Evolutionary conservation across 2,329 filamentous ascomycete genomes (phyloP).

Genomic region (Aquanectria penicillioides): DNA sequence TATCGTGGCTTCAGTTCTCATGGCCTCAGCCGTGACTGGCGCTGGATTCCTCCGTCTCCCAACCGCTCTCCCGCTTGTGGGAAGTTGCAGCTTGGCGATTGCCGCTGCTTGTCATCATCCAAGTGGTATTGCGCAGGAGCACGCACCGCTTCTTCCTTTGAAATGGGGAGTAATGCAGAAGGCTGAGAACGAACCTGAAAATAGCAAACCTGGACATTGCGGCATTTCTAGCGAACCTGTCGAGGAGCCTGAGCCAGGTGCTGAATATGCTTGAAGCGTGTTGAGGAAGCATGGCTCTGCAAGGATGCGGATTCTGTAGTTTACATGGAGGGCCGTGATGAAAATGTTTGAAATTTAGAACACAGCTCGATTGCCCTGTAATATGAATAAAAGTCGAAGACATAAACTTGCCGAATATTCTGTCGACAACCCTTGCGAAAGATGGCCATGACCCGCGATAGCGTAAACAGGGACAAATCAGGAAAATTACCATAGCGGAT

Average conservation of each 20-base stretch:
- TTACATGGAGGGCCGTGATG: no score
- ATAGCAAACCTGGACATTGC: neutral
- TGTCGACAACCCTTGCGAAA: no score
- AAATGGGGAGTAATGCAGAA: slow-evolving; percentile 15
- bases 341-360: no score
- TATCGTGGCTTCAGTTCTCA: neutral
- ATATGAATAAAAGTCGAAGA: no score
- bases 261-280: neutral
- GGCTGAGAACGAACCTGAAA: neutral
- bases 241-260: neutral
- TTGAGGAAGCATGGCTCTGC: no score
- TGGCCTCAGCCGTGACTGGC: neutral
- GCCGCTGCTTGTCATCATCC: slow-evolving; percentile 24
- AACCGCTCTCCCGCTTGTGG: slow-evolving; percentile 6
- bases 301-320: no score
- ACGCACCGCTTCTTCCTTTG: neutral
- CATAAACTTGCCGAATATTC: no score
- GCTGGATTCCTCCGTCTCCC: neutral
- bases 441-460: no score
- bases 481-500: no score
- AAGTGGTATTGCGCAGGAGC: neutral
- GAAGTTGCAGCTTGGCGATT: slow-evolving; percentile 23
- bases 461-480: no score
- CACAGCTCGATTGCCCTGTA: no score
- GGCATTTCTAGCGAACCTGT: slow-evolving; percentile 1